Evolutionary conservation across 805 yeast genomes (phyloP), one percentile per base, ranked within the genome.

Genomic region (Candida xyloterini): DNA sequence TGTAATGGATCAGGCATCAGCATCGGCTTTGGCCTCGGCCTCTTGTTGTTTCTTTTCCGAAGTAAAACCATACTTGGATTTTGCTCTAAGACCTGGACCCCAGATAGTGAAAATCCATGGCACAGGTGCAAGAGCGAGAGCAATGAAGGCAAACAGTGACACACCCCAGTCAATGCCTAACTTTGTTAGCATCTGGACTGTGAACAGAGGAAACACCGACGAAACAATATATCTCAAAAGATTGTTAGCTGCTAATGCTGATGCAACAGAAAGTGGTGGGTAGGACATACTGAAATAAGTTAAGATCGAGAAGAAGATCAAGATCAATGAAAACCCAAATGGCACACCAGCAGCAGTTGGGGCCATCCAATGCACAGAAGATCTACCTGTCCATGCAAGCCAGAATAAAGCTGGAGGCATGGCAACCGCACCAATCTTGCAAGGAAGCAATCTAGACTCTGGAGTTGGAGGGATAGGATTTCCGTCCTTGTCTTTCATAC

Each of bases 231-330:
- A 87, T 65, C 96, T 76, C 42, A 81, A 62, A 55, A 89, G 68
- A 59, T 85, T 86, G 64, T 88, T 89, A 10, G 95, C 96, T 25
- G 95, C 95, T 46, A 87, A 62, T 3, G 95, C 91, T n/a, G 91
- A 81, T 0, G 96, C 95, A 15, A 87, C 83, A 24, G 74, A 73
- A 24, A 79, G 62, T 33, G 91, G 88, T 20, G 93, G 91, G 60
- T 79, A 85, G 4, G 84, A 60, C 71, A 79, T 70, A 25, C 84
- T 67, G 60, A 84, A 81, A 59, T 84, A 85, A 33, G 78, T 73
- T 55, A 84, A 69, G 33, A 79, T 75, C 15, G 85, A 67, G 62
- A 84, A 81, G 68, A 85, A 85, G 37, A 85, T 74, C 52, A 84
- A 65, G 40, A 85, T 73, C 44, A 85, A 66, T 7, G 89, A 84